Conservation (phyloP, 2,329 filamentous ascomycete genomes). For the Penicillium sp. region DNA sequence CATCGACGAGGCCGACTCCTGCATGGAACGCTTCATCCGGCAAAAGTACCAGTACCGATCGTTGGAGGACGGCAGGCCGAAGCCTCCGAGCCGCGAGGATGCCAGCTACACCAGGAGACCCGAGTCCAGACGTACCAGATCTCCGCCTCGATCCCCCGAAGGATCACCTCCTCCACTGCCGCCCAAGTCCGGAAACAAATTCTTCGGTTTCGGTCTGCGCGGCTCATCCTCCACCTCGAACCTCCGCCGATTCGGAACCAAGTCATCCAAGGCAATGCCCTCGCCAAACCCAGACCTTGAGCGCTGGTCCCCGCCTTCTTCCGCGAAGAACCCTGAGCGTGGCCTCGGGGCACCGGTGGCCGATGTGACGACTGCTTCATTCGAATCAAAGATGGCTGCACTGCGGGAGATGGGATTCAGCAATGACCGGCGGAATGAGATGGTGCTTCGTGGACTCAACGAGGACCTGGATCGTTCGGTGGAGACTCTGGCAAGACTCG, state of each 20-base stretch:
- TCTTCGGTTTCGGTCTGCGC: slow-evolving; percentile 68
- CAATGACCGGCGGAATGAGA: slow-evolving; percentile 79
- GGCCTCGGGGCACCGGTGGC: slow-evolving; percentile 71
- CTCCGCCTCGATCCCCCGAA: slow-evolving; percentile 48
- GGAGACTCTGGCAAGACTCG: slow-evolving; percentile 80
- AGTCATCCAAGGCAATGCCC: slow-evolving; percentile 51
- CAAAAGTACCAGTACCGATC: slow-evolving; percentile 83
- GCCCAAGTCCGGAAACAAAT: slow-evolving; percentile 60
- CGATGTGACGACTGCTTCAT: slow-evolving; percentile 47
- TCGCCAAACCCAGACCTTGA: slow-evolving; percentile 32
- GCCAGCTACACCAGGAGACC: slow-evolving; percentile 55
- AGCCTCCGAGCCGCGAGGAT: slow-evolving; percentile 56
- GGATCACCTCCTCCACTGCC: slow-evolving; percentile 62
- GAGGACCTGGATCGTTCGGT: slow-evolving; percentile 86
- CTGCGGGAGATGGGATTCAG: slow-evolving; percentile 90
- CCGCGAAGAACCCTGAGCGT: slow-evolving; percentile 32
- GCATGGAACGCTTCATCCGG: slow-evolving; percentile 93
- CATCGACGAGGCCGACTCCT: slow-evolving; percentile 87
- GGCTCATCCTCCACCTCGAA: slow-evolving; percentile 73
- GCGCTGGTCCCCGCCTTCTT: slow-evolving; percentile 31
- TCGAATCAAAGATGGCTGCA: slow-evolving; percentile 75
- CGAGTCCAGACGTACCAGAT: slow-evolving; percentile 11
- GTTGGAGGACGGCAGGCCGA: slow-evolving; percentile 52
- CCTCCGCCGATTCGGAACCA: slow-evolving; percentile 61
- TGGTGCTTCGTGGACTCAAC: slow-evolving; percentile 79